Conservation (phyloP, 805 yeast species). For the Suhomyces faveliae region DNA sequence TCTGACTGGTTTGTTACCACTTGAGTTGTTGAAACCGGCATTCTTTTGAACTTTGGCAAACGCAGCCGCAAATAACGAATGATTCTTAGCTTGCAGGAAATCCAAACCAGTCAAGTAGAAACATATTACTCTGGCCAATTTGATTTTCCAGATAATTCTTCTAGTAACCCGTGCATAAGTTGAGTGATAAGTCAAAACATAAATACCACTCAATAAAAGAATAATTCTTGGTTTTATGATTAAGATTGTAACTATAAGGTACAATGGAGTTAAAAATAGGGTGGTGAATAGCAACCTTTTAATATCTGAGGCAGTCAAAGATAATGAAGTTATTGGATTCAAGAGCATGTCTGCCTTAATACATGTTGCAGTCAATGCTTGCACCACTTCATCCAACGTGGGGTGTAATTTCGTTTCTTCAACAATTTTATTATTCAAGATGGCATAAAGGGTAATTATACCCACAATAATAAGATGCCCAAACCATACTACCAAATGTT, state of each 20-base stretch:
- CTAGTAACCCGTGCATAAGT: slow-evolving; percentile 81
- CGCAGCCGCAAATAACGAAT: slow-evolving; percentile 54
- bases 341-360: slow-evolving; percentile 74
- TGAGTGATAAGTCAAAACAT: slow-evolving; percentile 80
- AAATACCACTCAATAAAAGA: slow-evolving; percentile 56
- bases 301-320: slow-evolving; percentile 75
- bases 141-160: slow-evolving; percentile 80
- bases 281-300: slow-evolving; percentile 81
- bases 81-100: slow-evolving; percentile 48
- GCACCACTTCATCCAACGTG: slow-evolving; percentile 83
- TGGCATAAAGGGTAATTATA: slow-evolving; percentile 56
- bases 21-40: slow-evolving; percentile 22
- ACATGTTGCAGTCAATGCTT: slow-evolving; percentile 69
- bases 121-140: slow-evolving; percentile 62
- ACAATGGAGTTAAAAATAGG: slow-evolving; percentile 80
- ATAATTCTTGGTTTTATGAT: slow-evolving; percentile 69
- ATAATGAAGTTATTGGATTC: slow-evolving; percentile 73
- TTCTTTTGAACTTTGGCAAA: slow-evolving; percentile 50
- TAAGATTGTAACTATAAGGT: slow-evolving; percentile 66
- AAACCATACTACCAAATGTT: slow-evolving; percentile 69
- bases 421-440: slow-evolving; percentile 55
- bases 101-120: slow-evolving; percentile 89
- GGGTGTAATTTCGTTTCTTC: slow-evolving; percentile 65
- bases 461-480: slow-evolving; percentile 77
- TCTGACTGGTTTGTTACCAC: slow-evolving; percentile 52